Conservation (phyloP, 2,329 filamentous ascomycete species). For the Macrophomina pseudophaseolina region DNA sequence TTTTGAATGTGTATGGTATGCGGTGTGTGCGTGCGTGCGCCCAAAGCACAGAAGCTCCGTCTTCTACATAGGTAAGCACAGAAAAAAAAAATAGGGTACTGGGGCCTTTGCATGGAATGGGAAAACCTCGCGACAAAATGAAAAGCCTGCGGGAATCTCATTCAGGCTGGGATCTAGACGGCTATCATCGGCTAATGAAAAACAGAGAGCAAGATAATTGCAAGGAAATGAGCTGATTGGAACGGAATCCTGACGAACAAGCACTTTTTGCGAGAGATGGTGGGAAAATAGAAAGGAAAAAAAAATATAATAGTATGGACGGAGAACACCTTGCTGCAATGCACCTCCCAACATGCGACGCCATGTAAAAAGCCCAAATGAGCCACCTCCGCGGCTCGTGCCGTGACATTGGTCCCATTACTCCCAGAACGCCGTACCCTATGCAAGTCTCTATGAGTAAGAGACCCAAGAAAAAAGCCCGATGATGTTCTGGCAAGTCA, state of each 20-base stretch:
- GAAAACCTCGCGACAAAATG: slow-evolving; percentile 1
- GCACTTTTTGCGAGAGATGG: slow-evolving; percentile 25
- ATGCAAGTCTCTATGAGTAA: slow-evolving; percentile 26
- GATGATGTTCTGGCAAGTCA: slow-evolving; percentile 21
- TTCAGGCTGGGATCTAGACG: slow-evolving; percentile 27
- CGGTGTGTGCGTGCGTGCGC: not conserved
- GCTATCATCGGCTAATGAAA: slow-evolving; percentile 26
- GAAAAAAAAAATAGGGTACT: slow-evolving; percentile 12
- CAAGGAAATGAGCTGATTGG: slow-evolving; percentile 12
- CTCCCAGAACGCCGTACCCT: slow-evolving; percentile 27
- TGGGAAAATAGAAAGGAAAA: not conserved
- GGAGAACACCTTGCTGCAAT: slow-evolving; percentile 27
- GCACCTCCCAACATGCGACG: slow-evolving; percentile 27
- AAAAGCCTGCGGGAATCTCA: slow-evolving; percentile 27
- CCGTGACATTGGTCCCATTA: slow-evolving; percentile 27
- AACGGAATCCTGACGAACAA: slow-evolving; percentile 9
- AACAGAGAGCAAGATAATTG: slow-evolving; percentile 4
- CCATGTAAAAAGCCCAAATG: slow-evolving; percentile 24
- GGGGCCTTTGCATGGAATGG: slow-evolving; percentile 12
- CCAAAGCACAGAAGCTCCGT: slow-evolving; percentile 7
- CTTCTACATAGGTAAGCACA: slow-evolving; percentile 22
- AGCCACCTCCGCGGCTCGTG: slow-evolving; percentile 27
- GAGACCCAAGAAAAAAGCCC: slow-evolving; percentile 27
- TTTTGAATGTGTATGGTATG: not conserved
- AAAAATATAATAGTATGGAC: slow-evolving; percentile 24